phyloP scores from a whole-genome alignment of 2,329 filamentous ascomycete genomes.

The Talaromyces sp. region DNA sequence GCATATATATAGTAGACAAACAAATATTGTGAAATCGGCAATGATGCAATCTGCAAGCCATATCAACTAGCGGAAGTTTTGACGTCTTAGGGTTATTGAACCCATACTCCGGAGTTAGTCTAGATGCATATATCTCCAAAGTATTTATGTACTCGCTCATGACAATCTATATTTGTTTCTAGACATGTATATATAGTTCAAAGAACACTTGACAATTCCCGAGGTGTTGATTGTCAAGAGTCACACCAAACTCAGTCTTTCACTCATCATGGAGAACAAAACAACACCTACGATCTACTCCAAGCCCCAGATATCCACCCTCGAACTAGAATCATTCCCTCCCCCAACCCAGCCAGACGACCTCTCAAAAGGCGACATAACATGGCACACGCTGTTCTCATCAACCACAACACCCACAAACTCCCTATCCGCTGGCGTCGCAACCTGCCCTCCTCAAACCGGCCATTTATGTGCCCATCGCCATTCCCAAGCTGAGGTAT shows the following conservation, averaged over 20 bases:
- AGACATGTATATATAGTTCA: not conserved
- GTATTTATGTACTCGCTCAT: not conserved
- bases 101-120: not conserved
- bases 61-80: not conserved
- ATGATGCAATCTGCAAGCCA: not conserved
- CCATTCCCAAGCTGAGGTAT: not conserved
- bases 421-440: not conserved
- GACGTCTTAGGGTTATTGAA: not conserved
- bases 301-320: not conserved
- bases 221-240: no score
- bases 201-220: no score
- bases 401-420: not conserved
- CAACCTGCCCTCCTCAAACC: not conserved
- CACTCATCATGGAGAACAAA: no score
- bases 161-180: not conserved
- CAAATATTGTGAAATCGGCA: not conserved
- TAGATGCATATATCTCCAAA: not conserved
- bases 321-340: not conserved
- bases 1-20: not conserved
- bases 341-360: not conserved
- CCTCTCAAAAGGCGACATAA: not conserved
- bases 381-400: conserved; percentile 14
- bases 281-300: not conserved
- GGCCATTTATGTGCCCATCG: conserved; percentile 6
- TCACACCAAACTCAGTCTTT: no score